Evolutionary conservation across 257 asterid genomes (phyloP), one percentile per base, ranked within the genome.

Genomic region (Fraxinus excelsior): DNA sequence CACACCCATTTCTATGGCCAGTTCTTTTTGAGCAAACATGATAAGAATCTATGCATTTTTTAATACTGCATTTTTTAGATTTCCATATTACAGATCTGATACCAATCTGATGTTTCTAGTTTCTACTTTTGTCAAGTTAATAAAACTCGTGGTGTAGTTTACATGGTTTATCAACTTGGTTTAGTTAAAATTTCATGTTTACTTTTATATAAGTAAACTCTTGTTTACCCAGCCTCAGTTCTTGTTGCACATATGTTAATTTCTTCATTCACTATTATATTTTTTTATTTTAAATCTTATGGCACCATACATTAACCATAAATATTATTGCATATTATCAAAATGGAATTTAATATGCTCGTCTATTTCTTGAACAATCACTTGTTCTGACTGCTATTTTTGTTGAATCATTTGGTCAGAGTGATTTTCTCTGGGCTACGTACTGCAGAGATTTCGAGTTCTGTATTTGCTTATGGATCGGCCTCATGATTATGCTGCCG

Each of bases 401-500:
- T 62, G 35, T 62, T 62, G 14, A 2, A 25, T 62, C 32, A 62
- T 62, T 62, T 62, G 16, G 6, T 62, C 68, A 62, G 34, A 23
- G 68, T 62, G 19, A 62, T 25, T 62, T 62, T 62, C 35, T 25
- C 19, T 62, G 18, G 19, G 18, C 67, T 7, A 31, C 19, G 11
- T 58, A 62, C 32, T 11, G 25, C 19, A 62, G 35, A 62, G 25
- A 26, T 23, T 62, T 62, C 6, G 0, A 26, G 68, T 23, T 62
- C 34, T 62, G 68, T 62, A 13, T 2, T 80, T 72, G 71, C 80
- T 75, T 74, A 94, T 94, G 99, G 99, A 94, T 82, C 93, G 96
- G 25, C 88, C 94, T 28, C 98, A 87, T 78, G 99, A 94, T 56
- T 94, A 88, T 81, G 92, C 92, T 44, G 86, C 92, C 81, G 90